Evolutionary conservation across 164 flowering plant species (phyloP).

Genomic region (Hamamelis virginiana): DNA sequence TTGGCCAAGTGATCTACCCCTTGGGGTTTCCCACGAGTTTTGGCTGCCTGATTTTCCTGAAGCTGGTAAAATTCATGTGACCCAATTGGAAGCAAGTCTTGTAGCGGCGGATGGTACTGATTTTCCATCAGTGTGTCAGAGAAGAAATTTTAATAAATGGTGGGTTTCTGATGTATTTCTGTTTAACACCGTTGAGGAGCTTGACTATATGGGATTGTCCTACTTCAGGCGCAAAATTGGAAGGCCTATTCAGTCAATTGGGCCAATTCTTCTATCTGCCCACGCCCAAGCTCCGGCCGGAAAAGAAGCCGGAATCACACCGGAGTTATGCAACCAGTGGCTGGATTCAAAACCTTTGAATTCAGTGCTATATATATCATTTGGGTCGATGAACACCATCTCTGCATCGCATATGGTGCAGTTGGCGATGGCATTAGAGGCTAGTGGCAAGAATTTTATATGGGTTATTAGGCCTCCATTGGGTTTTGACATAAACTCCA

Average conservation of each 20-base stretch:
- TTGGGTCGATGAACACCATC: conserved; percentile 58
- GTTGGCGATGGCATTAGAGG: conserved; percentile 58
- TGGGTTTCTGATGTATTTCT: conserved; percentile 31
- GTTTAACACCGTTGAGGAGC: conserved; percentile 52
- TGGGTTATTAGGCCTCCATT: conserved; percentile 41
- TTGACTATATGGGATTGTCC: conserved; percentile 39
- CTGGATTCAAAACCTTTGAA: conserved; percentile 35
- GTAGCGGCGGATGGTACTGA: conserved; percentile 34
- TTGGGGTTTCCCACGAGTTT: conserved; percentile 20
- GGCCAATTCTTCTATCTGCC: conserved; percentile 28
- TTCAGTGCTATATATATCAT: conserved; percentile 57
- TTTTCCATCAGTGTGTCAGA: conserved; percentile 28
- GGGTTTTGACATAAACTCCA: conserved; percentile 27
- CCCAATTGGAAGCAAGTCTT: conserved; percentile 31
- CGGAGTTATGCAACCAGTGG: conserved; percentile 30
- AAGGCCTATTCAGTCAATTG: conserved; percentile 41
- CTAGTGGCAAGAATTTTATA: conserved; percentile 36
- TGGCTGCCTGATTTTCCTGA: conserved; percentile 44
- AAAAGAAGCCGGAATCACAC: conserved; percentile 14
- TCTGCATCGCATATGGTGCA: conserved; percentile 48
- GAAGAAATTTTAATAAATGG: conserved; percentile 23
- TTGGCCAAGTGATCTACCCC: too few relatives aligned
- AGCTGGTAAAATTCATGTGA: conserved; percentile 32
- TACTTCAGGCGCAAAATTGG: conserved; percentile 38
- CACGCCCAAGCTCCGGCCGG: conserved; percentile 10